Evolutionary conservation across 1,284 basidiomycete genomes (phyloP), one percentile per base, ranked within the genome.

Genomic region (Cystobasidium pallidum): DNA sequence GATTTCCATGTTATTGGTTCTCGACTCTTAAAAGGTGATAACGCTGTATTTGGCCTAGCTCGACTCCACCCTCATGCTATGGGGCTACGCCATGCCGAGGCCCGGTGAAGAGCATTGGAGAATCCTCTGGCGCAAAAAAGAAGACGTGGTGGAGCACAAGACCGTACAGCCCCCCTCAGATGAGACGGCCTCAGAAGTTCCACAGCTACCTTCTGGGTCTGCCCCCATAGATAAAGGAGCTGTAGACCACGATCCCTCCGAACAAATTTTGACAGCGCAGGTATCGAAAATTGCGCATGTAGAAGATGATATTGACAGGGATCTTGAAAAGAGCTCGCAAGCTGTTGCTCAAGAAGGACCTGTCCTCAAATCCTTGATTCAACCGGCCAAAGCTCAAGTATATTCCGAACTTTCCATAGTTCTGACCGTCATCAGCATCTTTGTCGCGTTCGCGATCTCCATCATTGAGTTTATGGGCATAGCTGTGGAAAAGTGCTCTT

Each of bases 381-480:
- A 28, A 15, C 45, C 43, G 21, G 61, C 51, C 49, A 54, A 55
- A 47, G 49, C 54, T 1, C 49, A 10, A 17, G 26, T 59, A 10
- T 63, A 71, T 13, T 41, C 70, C 30, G 72, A 75, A 43, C 67
- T 74, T 34, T 71, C 72, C 32, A 75, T 74, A 43, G 73, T 78
- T 15, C 72, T 77, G 2, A 74, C 70, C 8, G 73, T 81, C 54
- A 76, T 77, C 13, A 77, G 51, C 39, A 72, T 64, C 8, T 26
- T 81, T 39, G 76, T 80, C 10, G 70, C 82, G 24, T 82, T 81
- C 7, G 66, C 79, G 13, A 75, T 81, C 11, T 82, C 81, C 26
- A 81, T 82, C 75, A 80, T 81, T 61, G 78, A 82, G 26, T 77
- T 82, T 45, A 76, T 82, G 74, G 78, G 80, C 0, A 70, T 78